A percentile compares a stretch with the other conserved stretches of the same genome.
Evolutionary conservation across 768 basidiomycete genomes (phyloP).

Genomic region (Serpula lacrymans): DNA sequence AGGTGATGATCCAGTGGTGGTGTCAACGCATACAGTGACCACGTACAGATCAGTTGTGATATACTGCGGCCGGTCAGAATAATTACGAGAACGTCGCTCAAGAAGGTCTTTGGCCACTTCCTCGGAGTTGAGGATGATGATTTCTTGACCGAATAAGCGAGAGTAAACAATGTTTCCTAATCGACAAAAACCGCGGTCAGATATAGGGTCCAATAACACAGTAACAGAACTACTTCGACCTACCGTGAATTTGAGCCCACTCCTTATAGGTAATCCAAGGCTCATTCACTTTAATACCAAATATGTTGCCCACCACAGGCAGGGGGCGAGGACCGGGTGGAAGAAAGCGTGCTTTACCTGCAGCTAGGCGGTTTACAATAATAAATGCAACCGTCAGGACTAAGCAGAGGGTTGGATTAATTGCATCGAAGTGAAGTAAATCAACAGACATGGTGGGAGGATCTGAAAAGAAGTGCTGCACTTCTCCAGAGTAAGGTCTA

Average conservation of each 20-base stretch:
- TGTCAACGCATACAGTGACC: not conserved
- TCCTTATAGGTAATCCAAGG: constrained; percentile 31
- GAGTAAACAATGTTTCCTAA: constrained; percentile 36
- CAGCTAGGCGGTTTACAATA: too few relatives aligned
- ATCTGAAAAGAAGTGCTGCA: too few relatives aligned
- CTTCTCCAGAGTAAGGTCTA: too few relatives aligned
- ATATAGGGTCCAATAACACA: too few relatives aligned
- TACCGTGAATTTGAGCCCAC: constrained; percentile 30
- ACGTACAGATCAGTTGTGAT: constrained; percentile 27
- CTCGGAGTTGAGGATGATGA: constrained; percentile 39
- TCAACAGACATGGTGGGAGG: too few relatives aligned
- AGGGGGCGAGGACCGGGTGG: constrained; percentile 54
- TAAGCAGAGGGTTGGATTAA: too few relatives aligned
- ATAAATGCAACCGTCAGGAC: too few relatives aligned
- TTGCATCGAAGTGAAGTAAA: too few relatives aligned
- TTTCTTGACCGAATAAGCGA: constrained; percentile 31
- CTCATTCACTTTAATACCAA: constrained; percentile 20
- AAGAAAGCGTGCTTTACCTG: too few relatives aligned
- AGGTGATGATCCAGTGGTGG: too few relatives aligned
- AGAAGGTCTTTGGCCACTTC: constrained; percentile 39
- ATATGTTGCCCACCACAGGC: constrained; percentile 26
- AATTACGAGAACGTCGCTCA: constrained; percentile 41
- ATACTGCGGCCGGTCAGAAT: constrained; percentile 39
- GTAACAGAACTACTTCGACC: not conserved
- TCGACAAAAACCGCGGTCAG: too few relatives aligned